These are phyloP conservation scores for Fusarium falciforme DNA, from an alignment of 2,329 filamentous ascomycete species.

Conservation along the genomic window DNA sequence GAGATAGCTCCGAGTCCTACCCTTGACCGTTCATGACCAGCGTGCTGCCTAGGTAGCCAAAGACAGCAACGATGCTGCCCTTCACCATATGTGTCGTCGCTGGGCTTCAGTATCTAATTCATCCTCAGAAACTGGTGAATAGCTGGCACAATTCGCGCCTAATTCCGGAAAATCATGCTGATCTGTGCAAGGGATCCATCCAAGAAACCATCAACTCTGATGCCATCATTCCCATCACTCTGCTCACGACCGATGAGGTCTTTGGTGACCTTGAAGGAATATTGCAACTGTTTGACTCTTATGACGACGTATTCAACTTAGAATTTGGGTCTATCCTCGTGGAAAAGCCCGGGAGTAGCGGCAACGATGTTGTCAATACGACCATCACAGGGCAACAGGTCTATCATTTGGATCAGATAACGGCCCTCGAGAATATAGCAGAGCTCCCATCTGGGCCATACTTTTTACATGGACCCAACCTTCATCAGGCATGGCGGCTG, in stretches of 20 bases:
- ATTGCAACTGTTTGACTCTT: slow-evolving; percentile 46
- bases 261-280: slow-evolving; percentile 51
- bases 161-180: neutral
- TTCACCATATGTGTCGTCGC: slow-evolving; percentile 53
- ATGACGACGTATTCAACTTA: slow-evolving; percentile 54
- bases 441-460: slow-evolving; percentile 55
- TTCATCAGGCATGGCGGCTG: slow-evolving; percentile 56
- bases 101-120: slow-evolving; percentile 54
- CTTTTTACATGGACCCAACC: slow-evolving; percentile 54
- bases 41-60: neutral
- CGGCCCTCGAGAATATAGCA: slow-evolving; percentile 31
- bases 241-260: slow-evolving; percentile 53
- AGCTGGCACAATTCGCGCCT: slow-evolving; percentile 15
- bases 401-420: slow-evolving; percentile 38
- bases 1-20: neutral
- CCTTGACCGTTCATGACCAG: neutral
- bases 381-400: slow-evolving; percentile 7
- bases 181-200: slow-evolving; percentile 50
- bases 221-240: slow-evolving; percentile 54
- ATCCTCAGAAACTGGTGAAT: slow-evolving; percentile 52
- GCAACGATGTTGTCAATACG: neutral
- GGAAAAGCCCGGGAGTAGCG: slow-evolving; percentile 49
- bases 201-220: slow-evolving; percentile 56
- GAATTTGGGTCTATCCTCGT: slow-evolving; percentile 54
- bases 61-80: slow-evolving; percentile 41